Evolutionary conservation across 805 yeast species (phyloP).

Genomic region (Kurtzmaniella fragi): DNA sequence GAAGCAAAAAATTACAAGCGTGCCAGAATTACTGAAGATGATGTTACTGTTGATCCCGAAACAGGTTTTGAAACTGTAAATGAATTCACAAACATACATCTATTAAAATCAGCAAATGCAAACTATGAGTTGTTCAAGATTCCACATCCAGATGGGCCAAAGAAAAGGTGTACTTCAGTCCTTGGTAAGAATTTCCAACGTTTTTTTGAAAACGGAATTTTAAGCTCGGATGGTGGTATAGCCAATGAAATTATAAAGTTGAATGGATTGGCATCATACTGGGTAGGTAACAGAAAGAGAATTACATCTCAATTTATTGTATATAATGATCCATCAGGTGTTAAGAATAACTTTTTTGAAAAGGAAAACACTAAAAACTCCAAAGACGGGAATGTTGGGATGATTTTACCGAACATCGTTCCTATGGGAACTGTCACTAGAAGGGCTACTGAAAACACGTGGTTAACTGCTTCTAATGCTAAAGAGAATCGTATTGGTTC

Average conservation of each 20-base stretch:
- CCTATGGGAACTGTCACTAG: constrained; percentile 97
- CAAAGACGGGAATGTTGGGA: constrained; percentile 38
- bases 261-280: constrained; percentile 79
- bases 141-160: constrained; percentile 86
- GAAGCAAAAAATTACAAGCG: constrained; percentile 34
- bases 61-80: constrained; percentile 13
- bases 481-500: constrained; percentile 84
- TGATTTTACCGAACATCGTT: constrained; percentile 77
- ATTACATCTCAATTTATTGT: constrained; percentile 84
- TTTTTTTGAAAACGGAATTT: constrained; percentile 65
- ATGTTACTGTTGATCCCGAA: constrained; percentile 18
- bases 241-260: constrained; percentile 78
- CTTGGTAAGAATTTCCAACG: constrained; percentile 71
- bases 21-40: constrained; percentile 25
- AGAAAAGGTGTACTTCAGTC: constrained; percentile 65
- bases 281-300: constrained; percentile 88
- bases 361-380: constrained; percentile 4
- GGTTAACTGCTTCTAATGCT: constrained; percentile 97
- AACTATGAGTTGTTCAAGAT: constrained; percentile 52
- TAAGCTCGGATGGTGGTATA: constrained; percentile 64
- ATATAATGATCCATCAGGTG: constrained; percentile 29
- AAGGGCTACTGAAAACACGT: constrained; percentile 93
- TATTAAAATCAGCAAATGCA: background rate
- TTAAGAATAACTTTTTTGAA: constrained; percentile 19
- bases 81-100: background rate